Conservation (phyloP, 176 grass and related monocot species). For the Aegilops tauschii region DNA sequence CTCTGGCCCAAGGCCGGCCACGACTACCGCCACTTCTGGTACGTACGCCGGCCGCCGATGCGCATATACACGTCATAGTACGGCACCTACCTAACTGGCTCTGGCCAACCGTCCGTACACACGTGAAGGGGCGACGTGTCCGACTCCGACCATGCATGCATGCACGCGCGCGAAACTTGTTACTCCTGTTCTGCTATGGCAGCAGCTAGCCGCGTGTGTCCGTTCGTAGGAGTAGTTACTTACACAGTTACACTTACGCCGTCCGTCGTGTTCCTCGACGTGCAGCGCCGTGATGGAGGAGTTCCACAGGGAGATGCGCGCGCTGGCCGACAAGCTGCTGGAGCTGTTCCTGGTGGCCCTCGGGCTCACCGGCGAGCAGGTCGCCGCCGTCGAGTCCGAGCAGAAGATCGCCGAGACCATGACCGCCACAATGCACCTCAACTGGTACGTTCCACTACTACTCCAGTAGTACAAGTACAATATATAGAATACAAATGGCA, state of each 20-base stretch:
- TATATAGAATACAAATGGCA: background rate
- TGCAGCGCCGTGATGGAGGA: conserved; percentile 90
- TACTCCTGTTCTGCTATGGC: background rate
- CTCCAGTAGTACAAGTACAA: background rate
- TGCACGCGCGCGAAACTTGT: background rate
- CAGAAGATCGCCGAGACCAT: conserved; percentile 33
- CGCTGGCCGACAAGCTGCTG: conserved; percentile 51
- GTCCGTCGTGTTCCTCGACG: background rate
- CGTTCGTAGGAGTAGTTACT: too few species aligned
- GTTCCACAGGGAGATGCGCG: conserved; percentile 71
- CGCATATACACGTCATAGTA: background rate
- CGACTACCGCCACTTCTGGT: conserved; percentile 83
- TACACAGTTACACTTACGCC: too few species aligned
- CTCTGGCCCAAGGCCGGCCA: conserved; percentile 80
- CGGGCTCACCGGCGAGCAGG: conserved; percentile 61
- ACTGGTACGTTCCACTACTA: conserved; percentile 31
- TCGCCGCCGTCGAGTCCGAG: conserved; percentile 32
- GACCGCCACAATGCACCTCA: conserved; percentile 58
- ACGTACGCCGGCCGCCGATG: background rate
- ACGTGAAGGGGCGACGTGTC: background rate
- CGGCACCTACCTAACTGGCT: background rate
- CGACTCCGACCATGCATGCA: conserved; percentile 4
- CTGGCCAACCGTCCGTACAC: background rate
- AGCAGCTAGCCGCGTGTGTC: background rate
- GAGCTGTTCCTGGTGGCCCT: conserved; percentile 62